Evolutionary conservation across 306 rosid genomes (phyloP).

Genomic region (Prunus davidiana): DNA sequence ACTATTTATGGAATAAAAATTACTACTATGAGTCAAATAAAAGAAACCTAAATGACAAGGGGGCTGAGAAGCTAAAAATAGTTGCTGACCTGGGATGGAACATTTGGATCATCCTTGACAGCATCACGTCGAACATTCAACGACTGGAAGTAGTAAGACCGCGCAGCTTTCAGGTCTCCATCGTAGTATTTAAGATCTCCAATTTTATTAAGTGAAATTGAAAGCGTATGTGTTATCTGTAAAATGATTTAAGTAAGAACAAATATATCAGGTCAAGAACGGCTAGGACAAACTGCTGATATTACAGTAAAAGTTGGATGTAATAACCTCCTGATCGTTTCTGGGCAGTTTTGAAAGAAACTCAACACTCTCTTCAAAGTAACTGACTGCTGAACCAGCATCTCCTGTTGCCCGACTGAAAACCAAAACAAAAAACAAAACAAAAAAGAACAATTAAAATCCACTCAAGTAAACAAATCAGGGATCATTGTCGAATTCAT

Average conservation of each 20-base stretch:
- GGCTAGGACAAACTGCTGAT: not conserved
- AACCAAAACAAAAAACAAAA: not conserved
- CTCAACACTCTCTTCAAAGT: constrained; percentile 82
- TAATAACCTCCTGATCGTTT: constrained; percentile 74
- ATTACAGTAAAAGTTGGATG: constrained; percentile 23
- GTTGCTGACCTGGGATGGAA: constrained; percentile 70
- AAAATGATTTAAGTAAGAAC: constrained; percentile 6
- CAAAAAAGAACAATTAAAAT: not conserved
- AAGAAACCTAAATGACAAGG: not conserved
- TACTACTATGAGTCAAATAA: not conserved
- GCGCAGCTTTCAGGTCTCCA: constrained; percentile 81
- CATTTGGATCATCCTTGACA: constrained; percentile 50
- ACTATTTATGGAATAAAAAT: not conserved
- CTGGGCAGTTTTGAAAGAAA: constrained; percentile 79
- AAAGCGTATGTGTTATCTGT: constrained; percentile 85
- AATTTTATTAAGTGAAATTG: constrained; percentile 93
- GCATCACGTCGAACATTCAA: constrained; percentile 83
- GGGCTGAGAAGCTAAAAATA: not conserved
- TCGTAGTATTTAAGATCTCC: constrained; percentile 94
- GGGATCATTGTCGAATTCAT: not conserved
- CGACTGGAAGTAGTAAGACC: constrained; percentile 72
- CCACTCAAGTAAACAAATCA: constrained; percentile 15
- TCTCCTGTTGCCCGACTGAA: constrained; percentile 93
- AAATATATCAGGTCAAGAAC: not conserved
- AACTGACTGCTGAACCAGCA: constrained; percentile 63